phyloP scores from a whole-genome alignment of 441 rosid genomes.

The Codiaeum variegatum region DNA sequence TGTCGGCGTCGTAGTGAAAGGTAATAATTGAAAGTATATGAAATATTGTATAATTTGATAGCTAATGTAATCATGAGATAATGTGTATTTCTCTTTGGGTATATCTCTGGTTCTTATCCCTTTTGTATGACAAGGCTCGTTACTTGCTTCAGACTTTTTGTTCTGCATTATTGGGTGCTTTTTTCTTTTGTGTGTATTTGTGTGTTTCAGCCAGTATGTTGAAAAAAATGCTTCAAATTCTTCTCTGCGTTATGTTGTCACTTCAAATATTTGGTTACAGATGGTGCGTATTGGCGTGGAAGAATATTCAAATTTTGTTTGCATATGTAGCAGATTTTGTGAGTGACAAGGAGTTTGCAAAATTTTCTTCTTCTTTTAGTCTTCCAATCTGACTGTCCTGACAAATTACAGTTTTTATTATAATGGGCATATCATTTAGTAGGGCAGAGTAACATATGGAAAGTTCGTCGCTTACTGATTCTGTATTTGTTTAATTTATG shows the following conservation, averaged over 20 bases:
- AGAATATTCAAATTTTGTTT: conserved; percentile 10
- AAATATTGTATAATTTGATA: background rate
- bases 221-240: conserved; percentile 12
- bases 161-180: conserved; percentile 1
- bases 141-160: conserved; percentile 7
- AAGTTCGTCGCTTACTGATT: background rate
- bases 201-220: background rate
- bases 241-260: conserved; percentile 8
- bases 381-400: conserved; percentile 6
- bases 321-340: background rate
- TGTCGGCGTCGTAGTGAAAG: conserved; percentile 75
- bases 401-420: background rate
- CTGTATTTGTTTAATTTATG: conserved; percentile 11
- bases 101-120: conserved; percentile 15
- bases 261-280: conserved; percentile 15
- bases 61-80: background rate
- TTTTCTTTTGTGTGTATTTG: background rate
- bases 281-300: background rate
- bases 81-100: background rate
- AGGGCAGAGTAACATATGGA: background rate
- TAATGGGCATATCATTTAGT: background rate
- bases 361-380: background rate
- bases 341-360: background rate
- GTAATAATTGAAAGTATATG: conserved; percentile 37
- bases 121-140: background rate